Base-by-base conservation (phyloP, 2,329 filamentous ascomycete genomes). In the Pseudovirgaria hyperparasitica region DNA sequence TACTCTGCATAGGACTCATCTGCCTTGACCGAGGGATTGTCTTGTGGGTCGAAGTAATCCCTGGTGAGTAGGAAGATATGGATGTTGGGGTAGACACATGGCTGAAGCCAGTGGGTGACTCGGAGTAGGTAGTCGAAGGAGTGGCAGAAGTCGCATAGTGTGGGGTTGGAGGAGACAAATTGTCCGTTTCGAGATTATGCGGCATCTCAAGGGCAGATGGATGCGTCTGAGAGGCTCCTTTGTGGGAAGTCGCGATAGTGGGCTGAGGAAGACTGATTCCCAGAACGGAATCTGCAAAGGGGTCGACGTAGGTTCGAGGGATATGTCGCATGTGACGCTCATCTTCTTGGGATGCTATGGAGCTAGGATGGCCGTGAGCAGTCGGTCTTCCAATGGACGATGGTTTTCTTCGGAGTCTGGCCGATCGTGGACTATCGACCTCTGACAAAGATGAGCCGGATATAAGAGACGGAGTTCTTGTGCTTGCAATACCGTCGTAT, bases 1-100 rank as follows among this genome's bases (percentile, higher is more conserved):
- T 61, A 26, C 59, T 68, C 33, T 64, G 52, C 25, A 62, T 57
- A 24, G 66, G 71, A 42, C 70, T 76, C 29, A 54, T 55, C 47
- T 72, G 69, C 39, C 63, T 63, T 31, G 51, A 44, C 39, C 65
- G 63, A n/a, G 60, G 49, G 26, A 58, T 54, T 15, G 30, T 34
- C 30, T 46, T 53, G n/a, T 32, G 37, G 50, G 63, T 38, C 46
- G 61, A 34, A 48, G 71, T 53, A 4, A 76, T 50, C 3, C 70
- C 67, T 4, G 80, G 76, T 10, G 78, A 85, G 40, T 78, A 76
- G 2, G 80, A 85, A 6, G 75, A 78, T 36, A 80, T 74, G 7
- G 80, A 85, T 4, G 78, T 84, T 5, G 80, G 80, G 3, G 80
- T 85, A 1, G 79, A 84, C 32, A 80, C 77, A 35, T 79, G 67